Conservation (phyloP, 441 rosid genomes). For the Populus hybrid region DNA sequence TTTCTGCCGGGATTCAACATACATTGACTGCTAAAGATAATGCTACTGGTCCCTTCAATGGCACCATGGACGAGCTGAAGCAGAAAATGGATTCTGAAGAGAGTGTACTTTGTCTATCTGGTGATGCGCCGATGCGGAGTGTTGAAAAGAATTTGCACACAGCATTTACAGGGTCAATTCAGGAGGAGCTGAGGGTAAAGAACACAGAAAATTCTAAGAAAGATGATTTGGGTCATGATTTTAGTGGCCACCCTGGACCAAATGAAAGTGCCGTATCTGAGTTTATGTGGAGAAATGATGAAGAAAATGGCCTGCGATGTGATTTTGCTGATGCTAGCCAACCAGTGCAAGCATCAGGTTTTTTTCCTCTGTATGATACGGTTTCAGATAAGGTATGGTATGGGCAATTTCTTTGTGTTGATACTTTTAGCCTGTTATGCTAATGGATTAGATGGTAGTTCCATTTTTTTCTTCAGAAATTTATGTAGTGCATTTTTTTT, state of each 20-base stretch:
- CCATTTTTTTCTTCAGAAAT: not conserved
- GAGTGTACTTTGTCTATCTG: slow-evolving; percentile 21
- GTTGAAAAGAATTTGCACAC: slow-evolving; percentile 22
- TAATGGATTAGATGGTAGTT: not conserved
- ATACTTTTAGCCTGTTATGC: not conserved
- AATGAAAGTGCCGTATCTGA: slow-evolving; percentile 31
- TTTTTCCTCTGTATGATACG: slow-evolving; percentile 34
- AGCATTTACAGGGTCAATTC: slow-evolving; percentile 21
- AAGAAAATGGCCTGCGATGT: slow-evolving; percentile 29
- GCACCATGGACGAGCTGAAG: slow-evolving; percentile 26
- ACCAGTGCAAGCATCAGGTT: slow-evolving; percentile 31
- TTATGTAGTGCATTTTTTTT: not conserved
- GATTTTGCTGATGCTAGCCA: slow-evolving; percentile 34
- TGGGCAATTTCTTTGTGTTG: not conserved
- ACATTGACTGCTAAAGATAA: slow-evolving; percentile 17
- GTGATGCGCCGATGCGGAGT: slow-evolving; percentile 14
- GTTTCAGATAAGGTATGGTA: slow-evolving; percentile 47
- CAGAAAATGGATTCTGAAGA: slow-evolving; percentile 29
- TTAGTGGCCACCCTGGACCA: slow-evolving; percentile 22
- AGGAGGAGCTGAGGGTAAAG: slow-evolving; percentile 21
- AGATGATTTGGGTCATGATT: slow-evolving; percentile 25
- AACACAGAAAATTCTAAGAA: slow-evolving; percentile 26
- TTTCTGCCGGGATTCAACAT: slow-evolving; percentile 16
- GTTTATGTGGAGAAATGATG: slow-evolving; percentile 40
- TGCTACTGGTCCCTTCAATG: slow-evolving; percentile 13